Evolutionary conservation across 352 stramenopile genomes (phyloP), one percentile per base, ranked within the genome.

Genomic region (Phytophthora chlamydospora): DNA sequence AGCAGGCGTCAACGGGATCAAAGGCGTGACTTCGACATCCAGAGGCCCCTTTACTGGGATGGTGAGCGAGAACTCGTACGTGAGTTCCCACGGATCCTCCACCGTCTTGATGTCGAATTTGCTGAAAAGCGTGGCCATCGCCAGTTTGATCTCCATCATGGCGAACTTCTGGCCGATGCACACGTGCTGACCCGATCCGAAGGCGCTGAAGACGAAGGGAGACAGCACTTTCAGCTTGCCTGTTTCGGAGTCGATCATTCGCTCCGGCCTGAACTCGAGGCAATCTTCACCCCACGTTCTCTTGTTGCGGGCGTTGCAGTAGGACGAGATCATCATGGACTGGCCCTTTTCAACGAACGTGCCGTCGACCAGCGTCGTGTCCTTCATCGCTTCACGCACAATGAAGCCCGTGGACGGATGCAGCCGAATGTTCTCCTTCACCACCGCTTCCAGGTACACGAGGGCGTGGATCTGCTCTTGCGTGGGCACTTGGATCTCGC

Each of bases 341-440:
- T 41, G 35, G 12, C 35, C 58, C 50, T 67, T 62, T 0, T 53
- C 33, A 0, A 67, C 43, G 12, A 61, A 45, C 1, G 43, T 67
- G 2, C 50, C 58, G 35, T 75, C 59, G 6, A 66, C 44, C 31
- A 66, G 33, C 16, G 46, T 66, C 6, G 67, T 63, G 35, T 69
- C 47, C 1, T 56, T 13, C 35, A 63, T 71, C 5, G 66, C 70
- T 19, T 69, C 65, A 10, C 76, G 75, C 16, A 73, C 65, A 17
- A 78, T 75, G 13, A 75, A 66, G 6, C 73, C 65, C 9, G 87
- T 74, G 13, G 77, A 68, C 14, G 81, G 79, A 44, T 80, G 82
- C 4, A 92, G 61, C 0, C 83, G 76, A 19, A 91, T 58, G 16
- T 68, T 85, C 59, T 91, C 83, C 11, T 57, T 62, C 17, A 89